Evolutionary conservation across 1,284 basidiomycete genomes (phyloP).

Genomic region (Fomes fomentarius): DNA sequence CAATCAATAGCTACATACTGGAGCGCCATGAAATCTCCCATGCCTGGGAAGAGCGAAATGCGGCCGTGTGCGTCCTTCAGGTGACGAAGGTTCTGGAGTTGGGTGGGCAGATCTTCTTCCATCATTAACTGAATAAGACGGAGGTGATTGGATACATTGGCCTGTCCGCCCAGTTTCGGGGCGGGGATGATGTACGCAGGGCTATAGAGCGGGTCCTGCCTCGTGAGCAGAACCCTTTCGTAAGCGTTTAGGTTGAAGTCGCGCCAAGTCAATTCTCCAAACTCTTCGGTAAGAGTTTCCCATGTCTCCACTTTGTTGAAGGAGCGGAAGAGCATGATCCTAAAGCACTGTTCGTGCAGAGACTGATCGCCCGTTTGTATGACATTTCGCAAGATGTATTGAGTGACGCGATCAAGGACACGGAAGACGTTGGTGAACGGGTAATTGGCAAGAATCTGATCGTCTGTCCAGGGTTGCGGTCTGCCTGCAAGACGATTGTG

Average conservation of each 20-base stretch:
- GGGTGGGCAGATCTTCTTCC: constrained; percentile 37
- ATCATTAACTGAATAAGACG: constrained; percentile 43
- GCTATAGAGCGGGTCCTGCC: constrained; percentile 36
- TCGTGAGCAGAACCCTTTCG: constrained; percentile 34
- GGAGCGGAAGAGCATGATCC: constrained; percentile 45
- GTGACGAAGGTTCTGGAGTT: constrained; percentile 34
- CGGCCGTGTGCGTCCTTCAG: constrained; percentile 42
- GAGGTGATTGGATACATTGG: constrained; percentile 38
- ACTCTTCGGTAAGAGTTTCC: constrained; percentile 37
- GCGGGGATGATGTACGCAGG: constrained; percentile 45
- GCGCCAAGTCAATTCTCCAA: constrained; percentile 39
- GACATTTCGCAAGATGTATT: constrained; percentile 44
- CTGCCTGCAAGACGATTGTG: constrained; percentile 35
- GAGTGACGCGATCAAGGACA: constrained; percentile 44
- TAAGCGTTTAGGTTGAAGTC: constrained; percentile 39
- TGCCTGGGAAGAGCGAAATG: constrained; percentile 39
- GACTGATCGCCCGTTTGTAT: constrained; percentile 39
- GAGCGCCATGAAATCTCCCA: constrained; percentile 44
- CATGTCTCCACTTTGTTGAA: constrained; percentile 48
- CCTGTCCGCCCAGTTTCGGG: constrained; percentile 37
- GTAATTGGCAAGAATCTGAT: constrained; percentile 37
- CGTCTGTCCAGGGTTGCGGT: constrained; percentile 41
- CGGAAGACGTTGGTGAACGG: constrained; percentile 49
- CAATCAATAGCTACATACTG: constrained; percentile 36
- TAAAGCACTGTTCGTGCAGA: constrained; percentile 43